Percentiles rank a stretch among this genome's conserved stretches.
Evolutionary conservation across 1,284 basidiomycete species (phyloP).

Genomic region (Agaricales sp.): DNA sequence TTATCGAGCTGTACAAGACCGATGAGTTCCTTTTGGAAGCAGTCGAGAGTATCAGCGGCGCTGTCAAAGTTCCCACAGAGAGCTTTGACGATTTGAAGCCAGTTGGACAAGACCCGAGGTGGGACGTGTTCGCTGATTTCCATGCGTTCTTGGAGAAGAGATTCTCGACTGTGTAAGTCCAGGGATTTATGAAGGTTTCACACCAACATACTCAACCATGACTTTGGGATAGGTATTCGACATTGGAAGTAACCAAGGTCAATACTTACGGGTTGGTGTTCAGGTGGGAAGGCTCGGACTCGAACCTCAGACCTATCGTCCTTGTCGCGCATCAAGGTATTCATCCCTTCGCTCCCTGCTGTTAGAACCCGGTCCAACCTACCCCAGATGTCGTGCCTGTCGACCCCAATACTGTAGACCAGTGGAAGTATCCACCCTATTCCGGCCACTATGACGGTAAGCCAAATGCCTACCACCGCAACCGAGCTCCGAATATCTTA

Average conservation of each 20-base stretch:
- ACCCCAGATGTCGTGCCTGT: slow-evolving; percentile 52
- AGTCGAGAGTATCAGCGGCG: neutral
- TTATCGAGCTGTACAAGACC: neutral
- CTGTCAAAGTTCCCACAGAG: slow-evolving; percentile 1
- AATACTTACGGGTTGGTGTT: slow-evolving; percentile 2
- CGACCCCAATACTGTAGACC: slow-evolving; percentile 34
- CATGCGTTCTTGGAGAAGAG: neutral
- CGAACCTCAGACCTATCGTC: neutral
- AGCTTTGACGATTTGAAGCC: neutral
- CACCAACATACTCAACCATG: no score
- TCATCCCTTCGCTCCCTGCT: neutral
- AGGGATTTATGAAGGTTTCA: no score
- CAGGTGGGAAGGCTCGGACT: neutral
- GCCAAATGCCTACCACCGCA: neutral
- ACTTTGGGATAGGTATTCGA: neutral
- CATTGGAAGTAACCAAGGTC: neutral
- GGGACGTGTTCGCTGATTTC: neutral
- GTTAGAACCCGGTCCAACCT: neutral
- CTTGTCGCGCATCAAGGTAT: slow-evolving; percentile 2
- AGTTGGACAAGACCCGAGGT: neutral
- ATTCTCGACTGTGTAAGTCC: neutral
- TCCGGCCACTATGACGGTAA: slow-evolving; percentile 37
- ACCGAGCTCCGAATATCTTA: neutral
- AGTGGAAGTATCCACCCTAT: slow-evolving; percentile 45
- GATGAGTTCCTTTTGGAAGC: neutral